A percentile compares a stretch with the other conserved stretches of the same genome.
phyloP scores from a whole-genome alignment of 176 grass and related monocot genomes.

The Tuctoria greenei region DNA sequence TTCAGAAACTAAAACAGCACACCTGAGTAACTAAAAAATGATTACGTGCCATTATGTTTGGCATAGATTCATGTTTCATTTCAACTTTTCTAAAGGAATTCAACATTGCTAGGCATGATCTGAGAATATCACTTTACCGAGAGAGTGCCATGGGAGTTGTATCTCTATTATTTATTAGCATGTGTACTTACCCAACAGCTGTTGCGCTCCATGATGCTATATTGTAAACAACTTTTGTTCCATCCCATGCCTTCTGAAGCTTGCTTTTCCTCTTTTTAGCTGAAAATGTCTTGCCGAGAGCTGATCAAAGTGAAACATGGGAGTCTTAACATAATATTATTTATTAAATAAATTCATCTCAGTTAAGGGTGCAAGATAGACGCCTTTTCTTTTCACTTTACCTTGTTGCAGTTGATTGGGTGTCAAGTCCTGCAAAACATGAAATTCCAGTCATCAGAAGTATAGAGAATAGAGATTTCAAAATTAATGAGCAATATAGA shows the following conservation, averaged over 20 bases:
- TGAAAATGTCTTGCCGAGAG: constrained; percentile 91
- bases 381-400: constrained; percentile 20
- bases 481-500: background rate
- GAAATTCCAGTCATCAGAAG: constrained; percentile 27
- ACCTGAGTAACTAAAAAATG: background rate
- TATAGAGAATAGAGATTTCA: background rate
- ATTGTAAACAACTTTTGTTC: constrained; percentile 90
- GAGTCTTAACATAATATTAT: background rate
- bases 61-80: background rate
- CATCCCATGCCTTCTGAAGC: constrained; percentile 89
- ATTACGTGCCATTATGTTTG: background rate
- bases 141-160: background rate
- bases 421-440: constrained; percentile 82
- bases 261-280: constrained; percentile 77
- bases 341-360: background rate
- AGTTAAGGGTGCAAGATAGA: constrained; percentile 10
- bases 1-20: background rate
- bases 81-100: background rate
- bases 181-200: constrained; percentile 67
- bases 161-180: background rate
- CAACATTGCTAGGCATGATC: background rate
- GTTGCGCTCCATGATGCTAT: constrained; percentile 90
- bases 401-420: constrained; percentile 94
- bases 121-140: background rate
- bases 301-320: constrained; percentile 24